Base-by-base conservation (phyloP, 2,329 filamentous ascomycete genomes). In the Rutstroemia sp. region DNA sequence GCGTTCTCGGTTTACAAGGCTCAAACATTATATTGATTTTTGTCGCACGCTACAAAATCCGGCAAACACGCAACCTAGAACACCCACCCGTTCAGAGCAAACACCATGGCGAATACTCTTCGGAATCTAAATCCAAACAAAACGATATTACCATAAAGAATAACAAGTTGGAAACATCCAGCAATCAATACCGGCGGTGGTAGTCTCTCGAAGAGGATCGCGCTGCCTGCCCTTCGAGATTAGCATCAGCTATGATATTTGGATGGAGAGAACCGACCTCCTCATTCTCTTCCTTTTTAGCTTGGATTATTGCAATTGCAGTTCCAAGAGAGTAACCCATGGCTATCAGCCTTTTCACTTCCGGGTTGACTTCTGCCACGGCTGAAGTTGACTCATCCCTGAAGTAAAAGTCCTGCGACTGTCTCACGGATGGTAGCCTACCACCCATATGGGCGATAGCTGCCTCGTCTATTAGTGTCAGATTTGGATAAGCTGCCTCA, bases 401-500 rank as follows among this genome's bases (percentile, higher is more conserved):
- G 17, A 46, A 10, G 39, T 9, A 8, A 47, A 19, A 9, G 3
- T 52, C 48, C 38, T n/a, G 54, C 46, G 27, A 19, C 39, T 45
- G 21, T 16, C 16, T 46, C n/a, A 12, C 16, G 14, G 38, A 9
- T 46, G 27, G 40, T 39, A 42, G 27, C 16, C 16, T 27, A 38
- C 21, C 30, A 19, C 40, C 27, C 50, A 65, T 64, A 36, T 64
- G 45, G 17, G 55, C 57, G 36, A 48, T 55, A 9, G 64, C 63
- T 39, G 53, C 59, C 39, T 64, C 49, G 36, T 62, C 64, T 65
- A 47, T 23, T 10, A 42, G 16, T 14, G 51, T 64, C 25, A 65
- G 60, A 21, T 39, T 12, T 12, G 2, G 14, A 14, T 27, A 19
- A 27, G 16, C 7, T 39, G 12, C 19, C 38, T n/a, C n/a, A 42